Base-by-base conservation (phyloP, 306 rosid genomes). In the Argentina anserina region DNA sequence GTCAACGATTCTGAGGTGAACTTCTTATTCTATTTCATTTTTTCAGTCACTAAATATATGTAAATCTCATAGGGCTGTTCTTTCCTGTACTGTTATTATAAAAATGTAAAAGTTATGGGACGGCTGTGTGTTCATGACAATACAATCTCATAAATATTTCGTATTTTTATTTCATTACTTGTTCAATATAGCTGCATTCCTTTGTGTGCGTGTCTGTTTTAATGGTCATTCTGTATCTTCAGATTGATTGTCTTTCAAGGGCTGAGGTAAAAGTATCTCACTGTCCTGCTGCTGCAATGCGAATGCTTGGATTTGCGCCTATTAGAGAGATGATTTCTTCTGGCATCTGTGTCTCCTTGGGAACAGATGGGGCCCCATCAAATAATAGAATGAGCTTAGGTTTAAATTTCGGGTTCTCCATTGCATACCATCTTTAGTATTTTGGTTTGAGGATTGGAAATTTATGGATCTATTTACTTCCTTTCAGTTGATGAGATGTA, bases 221-320 rank as follows among this genome's bases (percentile, higher is more conserved):
- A 6, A 6, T 3, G 5, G 46, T 18, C 68, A n/a, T 66, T 72
- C 25, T 78, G 43, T 74, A 23, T 82, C 40, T 73, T 83, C 88
- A 88, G 97, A 87, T 93, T 79, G 80, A 84, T 49, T 87, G 85
- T 75, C 91, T 93, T 75, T 87, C 90, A 73, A 88, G 67, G 79
- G 86, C 84, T 7, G 93, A 88, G 78, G 93, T 87, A 52, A 88
- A 93, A 86, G 90, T 88, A 50, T 93, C 98, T 84, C 93, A 93
- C 75, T 88, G 96, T 73, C 92, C 92, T 59, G 98, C 96, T 75
- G 81, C 97, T 75, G 97, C 97, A 72, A 93, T 93, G 97, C 76
- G 90, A 71, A 93, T 93, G 98, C 97, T 93, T 83, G 96, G 90
- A 82, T 93, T 90, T 86, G 97, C 93, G 40, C 98, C 96, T 25